Percentiles rank a stretch among this genome's conserved stretches.
Conservation (phyloP, 352 stramenopile genomes). For the Thraustochytrium striatum region DNA sequence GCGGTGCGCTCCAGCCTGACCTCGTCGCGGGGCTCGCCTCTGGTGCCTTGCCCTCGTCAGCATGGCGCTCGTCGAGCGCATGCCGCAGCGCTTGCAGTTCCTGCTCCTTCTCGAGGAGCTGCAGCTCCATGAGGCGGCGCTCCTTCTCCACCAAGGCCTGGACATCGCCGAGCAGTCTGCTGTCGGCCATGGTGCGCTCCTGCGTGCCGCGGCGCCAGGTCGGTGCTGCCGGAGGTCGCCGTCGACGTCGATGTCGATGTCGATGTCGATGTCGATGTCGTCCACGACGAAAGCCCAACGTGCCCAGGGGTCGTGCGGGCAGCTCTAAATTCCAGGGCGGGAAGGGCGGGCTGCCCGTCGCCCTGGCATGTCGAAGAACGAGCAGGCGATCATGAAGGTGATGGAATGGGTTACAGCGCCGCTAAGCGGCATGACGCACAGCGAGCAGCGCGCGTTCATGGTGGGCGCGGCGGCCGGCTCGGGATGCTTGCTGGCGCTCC, state of each 20-base stretch:
- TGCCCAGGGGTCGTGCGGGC: too few species aligned
- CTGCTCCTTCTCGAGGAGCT: slow-evolving; percentile 34
- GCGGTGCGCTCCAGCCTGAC: not conserved
- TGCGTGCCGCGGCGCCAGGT: not conserved
- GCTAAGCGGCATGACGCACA: too few species aligned
- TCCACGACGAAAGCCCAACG: too few species aligned
- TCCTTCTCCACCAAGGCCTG: slow-evolving; percentile 36
- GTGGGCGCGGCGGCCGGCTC: slow-evolving; percentile 3
- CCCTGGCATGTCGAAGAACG: too few species aligned
- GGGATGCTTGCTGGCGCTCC: not conserved
- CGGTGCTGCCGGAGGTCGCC: not conserved
- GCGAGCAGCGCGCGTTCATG: slow-evolving; percentile 25
- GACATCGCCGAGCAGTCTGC: slow-evolving; percentile 2
- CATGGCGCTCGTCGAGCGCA: not conserved
- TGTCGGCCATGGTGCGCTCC: not conserved
- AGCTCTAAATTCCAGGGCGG: too few species aligned
- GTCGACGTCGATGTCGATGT: not conserved
- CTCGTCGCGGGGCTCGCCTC: not conserved
- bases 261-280: not conserved
- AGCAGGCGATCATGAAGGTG: too few species aligned
- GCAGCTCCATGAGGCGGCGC: slow-evolving; percentile 24
- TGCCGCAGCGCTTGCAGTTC: slow-evolving; percentile 21
- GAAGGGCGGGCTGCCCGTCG: too few species aligned
- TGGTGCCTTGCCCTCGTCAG: not conserved
- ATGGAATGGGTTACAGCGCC: too few species aligned